Evolutionary conservation across 225 moss, liverwort and hornwort species (phyloP).

Genomic region (Pseudisothecium myosuroides): DNA sequence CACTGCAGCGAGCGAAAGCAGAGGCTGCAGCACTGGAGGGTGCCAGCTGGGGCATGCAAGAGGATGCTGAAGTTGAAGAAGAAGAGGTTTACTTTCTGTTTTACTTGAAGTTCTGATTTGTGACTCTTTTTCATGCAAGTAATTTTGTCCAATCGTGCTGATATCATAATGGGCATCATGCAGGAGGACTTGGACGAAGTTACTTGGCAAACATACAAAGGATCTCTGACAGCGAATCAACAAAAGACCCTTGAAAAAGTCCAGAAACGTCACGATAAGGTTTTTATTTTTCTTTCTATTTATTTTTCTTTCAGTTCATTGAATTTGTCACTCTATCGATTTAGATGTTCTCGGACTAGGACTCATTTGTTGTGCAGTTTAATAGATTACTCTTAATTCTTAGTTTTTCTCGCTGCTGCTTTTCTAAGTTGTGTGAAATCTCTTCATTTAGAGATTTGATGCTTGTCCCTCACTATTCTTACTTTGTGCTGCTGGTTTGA

Average conservation of each 20-base stretch:
- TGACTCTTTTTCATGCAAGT: not conserved
- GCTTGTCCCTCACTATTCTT: not conserved
- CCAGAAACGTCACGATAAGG: constrained; percentile 94
- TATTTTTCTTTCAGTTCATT: not conserved
- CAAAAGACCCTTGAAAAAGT: constrained; percentile 88
- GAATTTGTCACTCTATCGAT: not conserved
- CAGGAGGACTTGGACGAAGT: constrained; percentile 87
- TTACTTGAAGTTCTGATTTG: not conserved
- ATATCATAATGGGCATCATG: not conserved
- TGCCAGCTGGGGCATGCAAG: constrained; percentile 97
- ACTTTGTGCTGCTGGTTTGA: not conserved
- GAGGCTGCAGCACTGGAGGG: constrained; percentile 67
- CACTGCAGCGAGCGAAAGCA: constrained; percentile 62
- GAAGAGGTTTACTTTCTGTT: constrained; percentile 29
- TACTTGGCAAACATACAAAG: constrained; percentile 95
- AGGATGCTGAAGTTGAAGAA: constrained; percentile 93
- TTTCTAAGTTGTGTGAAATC: not conserved
- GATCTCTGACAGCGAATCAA: constrained; percentile 76
- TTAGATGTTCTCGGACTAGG: not conserved
- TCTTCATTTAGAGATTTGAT: not conserved
- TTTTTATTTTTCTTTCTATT: not conserved
- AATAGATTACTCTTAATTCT: not conserved
- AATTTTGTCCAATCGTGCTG: not conserved
- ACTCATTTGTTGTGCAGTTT: not conserved
- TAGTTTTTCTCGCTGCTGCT: not conserved